Base-by-base conservation (phyloP, 2,329 filamentous ascomycete genomes). In the Helotiales sp. region DNA sequence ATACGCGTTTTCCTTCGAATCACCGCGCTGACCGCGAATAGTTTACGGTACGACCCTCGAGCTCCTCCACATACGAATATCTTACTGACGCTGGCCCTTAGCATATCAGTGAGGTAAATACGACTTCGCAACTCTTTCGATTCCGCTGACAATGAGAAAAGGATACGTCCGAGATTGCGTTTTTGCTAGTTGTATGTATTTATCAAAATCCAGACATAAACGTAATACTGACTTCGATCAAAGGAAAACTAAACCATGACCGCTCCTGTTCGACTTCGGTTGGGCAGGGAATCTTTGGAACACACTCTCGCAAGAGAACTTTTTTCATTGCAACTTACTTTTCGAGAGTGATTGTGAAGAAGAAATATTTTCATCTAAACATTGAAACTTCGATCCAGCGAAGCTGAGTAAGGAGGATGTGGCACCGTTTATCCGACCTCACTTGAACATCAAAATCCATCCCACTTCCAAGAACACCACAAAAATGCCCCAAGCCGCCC, bases 91-190 rank as follows among this genome's bases (percentile, higher is more conserved):
- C n/a, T n/a, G 54, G 88, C 86, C 83, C 88, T 88, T 90, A 82
- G 86, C 83, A 83, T 87, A 84, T 84, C 86, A 88, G 86, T 91
- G 88, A 91, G 85, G 88, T n/a, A n/a, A n/a, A n/a, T n/a, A n/a
- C n/a, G n/a, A n/a, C n/a, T n/a, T n/a, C n/a, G n/a, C n/a, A n/a
- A n/a, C n/a, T n/a, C n/a, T n/a, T n/a, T n/a, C n/a, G n/a, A n/a
- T n/a, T n/a, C n/a, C n/a, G n/a, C n/a, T n/a, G n/a, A n/a, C n/a
- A n/a, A n/a, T n/a, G n/a, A n/a, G n/a, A n/a, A n/a, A n/a, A n/a
- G 13, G 6, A 7, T 36, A 8, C 33, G n/a, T n/a, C n/a, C n/a
- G n/a, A n/a, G n/a, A 85, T 84, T 82, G 83, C 83, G 82, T 90
- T 90, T 89, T 90, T 91, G 88, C 88, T 91, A 89, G 87, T 59